These are phyloP conservation scores for Puccinia hordei DNA, from an alignment of 1,284 basidiomycete species.

Conservation along the genomic window DNA sequence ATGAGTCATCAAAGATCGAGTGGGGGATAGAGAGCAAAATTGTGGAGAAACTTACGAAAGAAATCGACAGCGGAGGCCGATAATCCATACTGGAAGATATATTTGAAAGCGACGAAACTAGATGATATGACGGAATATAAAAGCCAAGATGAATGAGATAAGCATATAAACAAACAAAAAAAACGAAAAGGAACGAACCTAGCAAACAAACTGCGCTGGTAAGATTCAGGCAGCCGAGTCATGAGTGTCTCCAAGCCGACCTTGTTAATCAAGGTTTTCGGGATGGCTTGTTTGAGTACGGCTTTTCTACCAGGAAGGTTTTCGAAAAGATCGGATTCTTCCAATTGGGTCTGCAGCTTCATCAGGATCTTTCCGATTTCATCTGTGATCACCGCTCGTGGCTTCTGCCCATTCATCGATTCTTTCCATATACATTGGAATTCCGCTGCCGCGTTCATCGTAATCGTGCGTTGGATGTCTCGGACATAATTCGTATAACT, in stretches of 20 bases:
- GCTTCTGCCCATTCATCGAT: constrained; percentile 73
- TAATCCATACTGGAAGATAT: constrained; percentile 91
- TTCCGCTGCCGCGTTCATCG: constrained; percentile 87
- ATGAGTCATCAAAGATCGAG: neutral
- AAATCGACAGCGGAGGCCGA: constrained; percentile 89
- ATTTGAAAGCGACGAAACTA: constrained; percentile 84
- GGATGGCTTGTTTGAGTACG: constrained; percentile 82
- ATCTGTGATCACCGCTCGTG: constrained; percentile 88
- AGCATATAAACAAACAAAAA: constrained; percentile 5
- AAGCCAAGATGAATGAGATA: neutral
- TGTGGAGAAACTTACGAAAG: constrained; percentile 65
- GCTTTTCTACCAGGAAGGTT: constrained; percentile 76
- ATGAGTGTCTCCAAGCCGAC: constrained; percentile 81
- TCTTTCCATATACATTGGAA: constrained; percentile 95
- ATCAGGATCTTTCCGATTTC: constrained; percentile 72
- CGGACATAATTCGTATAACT: constrained; percentile 51
- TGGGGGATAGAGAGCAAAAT: neutral
- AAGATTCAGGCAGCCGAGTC: constrained; percentile 76
- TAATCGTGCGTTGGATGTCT: constrained; percentile 79
- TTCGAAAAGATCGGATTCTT: constrained; percentile 79
- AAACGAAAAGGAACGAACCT: constrained; percentile 56
- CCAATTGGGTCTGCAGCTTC: constrained; percentile 67
- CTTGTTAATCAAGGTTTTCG: constrained; percentile 80
- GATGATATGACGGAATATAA: constrained; percentile 65
- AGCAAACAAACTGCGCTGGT: constrained; percentile 60